Percentiles rank a stretch among this genome's conserved stretches.
These are phyloP conservation scores for Coemansia sp. DNA, from an alignment of 192 early-diverging fungal species.

Conservation along the genomic window DNA sequence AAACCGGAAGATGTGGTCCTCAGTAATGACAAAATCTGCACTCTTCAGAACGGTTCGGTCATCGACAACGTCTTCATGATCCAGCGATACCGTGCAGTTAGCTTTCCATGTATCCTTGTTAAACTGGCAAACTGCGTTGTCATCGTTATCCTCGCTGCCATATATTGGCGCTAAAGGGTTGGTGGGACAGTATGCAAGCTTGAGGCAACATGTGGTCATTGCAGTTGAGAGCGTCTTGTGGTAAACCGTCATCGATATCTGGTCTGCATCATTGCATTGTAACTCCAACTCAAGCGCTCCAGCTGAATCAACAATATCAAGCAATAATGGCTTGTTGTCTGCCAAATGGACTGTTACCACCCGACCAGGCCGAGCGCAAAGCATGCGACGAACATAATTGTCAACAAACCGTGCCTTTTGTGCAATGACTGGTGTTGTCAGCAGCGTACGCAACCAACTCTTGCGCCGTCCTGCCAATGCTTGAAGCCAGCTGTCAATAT, in stretches of 20 bases:
- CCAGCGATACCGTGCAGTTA: conserved; percentile 62
- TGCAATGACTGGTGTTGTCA: conserved; percentile 70
- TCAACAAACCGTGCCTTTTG: conserved; percentile 62
- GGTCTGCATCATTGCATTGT: conserved; percentile 52
- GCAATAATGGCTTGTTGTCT: neutral
- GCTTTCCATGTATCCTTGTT: conserved; percentile 77
- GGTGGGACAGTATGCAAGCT: neutral
- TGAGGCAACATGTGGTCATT: neutral
- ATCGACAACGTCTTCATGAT: conserved; percentile 59
- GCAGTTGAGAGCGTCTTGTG: conserved; percentile 20
- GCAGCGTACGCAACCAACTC: conserved; percentile 82
- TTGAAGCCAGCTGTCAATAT: conserved; percentile 63
- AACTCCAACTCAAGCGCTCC: conserved; percentile 76
- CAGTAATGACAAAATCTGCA: neutral
- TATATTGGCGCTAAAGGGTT: neutral
- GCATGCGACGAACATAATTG: conserved; percentile 61
- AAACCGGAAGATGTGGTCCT: neutral
- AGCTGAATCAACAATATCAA: conserved; percentile 26
- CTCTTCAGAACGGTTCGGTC: neutral
- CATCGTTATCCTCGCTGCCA: neutral
- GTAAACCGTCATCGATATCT: conserved; percentile 15
- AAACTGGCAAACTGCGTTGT: conserved; percentile 59
- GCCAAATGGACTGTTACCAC: neutral
- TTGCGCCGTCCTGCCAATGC: conserved; percentile 64
- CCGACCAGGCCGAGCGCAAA: conserved; percentile 61